Evolutionary conservation across 148 eudicot species (phyloP), one percentile per base, ranked within the genome.

Genomic region (Amaranthus palmeri): DNA sequence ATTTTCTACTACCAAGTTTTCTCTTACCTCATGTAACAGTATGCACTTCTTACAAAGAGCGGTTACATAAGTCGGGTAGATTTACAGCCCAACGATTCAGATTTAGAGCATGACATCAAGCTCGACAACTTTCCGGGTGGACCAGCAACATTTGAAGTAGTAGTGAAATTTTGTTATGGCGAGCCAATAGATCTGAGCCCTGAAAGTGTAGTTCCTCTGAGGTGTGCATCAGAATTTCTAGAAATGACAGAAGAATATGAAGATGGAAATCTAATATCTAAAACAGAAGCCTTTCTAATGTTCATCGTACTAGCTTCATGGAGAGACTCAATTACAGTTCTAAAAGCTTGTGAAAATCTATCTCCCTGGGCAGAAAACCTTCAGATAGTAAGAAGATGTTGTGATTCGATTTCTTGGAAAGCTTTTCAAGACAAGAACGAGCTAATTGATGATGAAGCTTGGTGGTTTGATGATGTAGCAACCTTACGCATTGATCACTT

Each of bases 351-450:
- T 61, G 85, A 88, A 69, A 73, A 72, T 25, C 82, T 88, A 10
- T 86, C 89, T 69, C 91, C 96, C 10, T 91, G 91, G 96, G 88
- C 88, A 3, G 90, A 88, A 67, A 85, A 87, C 77, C 85, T 88
- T 73, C 91, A 88, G 72, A 85, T 91, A 36, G 88, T 88, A 4
- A 48, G 89, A 25, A 88, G 96, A 78, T 88, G 93, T 67, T 84
- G 91, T 15, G 91, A 88, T 53, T 83, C 91, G 44, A 83, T 87
- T 52, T 79, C 91, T 65, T 71, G 81, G 85, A 90, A 86, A 81
- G 85, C 83, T 62, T 82, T 74, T 55, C 71, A 68, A 69, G 86
- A 81, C 57, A 85, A 74, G 70, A 53, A 73, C 61, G 81, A 76
- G 42, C 41, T 43, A 8, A 62, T 18, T 11, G 62, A 69, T 46